Conservation (phyloP, 2,329 filamentous ascomycete species). For the Pseudogymnoascus verrucosus region DNA sequence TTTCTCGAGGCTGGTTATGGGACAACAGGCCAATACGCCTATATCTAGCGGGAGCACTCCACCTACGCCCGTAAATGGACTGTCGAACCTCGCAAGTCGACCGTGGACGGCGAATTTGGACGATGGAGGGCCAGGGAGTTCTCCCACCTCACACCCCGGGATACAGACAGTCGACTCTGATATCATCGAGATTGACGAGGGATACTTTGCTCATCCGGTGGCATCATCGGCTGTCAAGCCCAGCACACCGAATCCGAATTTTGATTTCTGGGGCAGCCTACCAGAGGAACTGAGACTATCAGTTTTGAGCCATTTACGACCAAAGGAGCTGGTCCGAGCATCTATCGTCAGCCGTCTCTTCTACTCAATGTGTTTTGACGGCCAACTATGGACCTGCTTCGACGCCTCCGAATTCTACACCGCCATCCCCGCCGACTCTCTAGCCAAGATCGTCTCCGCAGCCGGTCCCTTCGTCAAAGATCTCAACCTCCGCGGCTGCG, state of each 20-base stretch:
- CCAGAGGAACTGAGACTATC: conserved; percentile 75
- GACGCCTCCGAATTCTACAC: conserved; percentile 82
- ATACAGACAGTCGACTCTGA: conserved; percentile 13
- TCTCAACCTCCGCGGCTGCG: conserved; percentile 82
- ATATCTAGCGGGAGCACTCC: conserved; percentile 23
- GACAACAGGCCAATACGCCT: conserved; percentile 25
- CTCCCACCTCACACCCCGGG: conserved; percentile 13
- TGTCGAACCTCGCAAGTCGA: conserved; percentile 4
- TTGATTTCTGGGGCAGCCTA: conserved; percentile 71
- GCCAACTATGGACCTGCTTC: conserved; percentile 81
- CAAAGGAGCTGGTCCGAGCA: conserved; percentile 71
- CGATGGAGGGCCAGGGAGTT: conserved; percentile 16
- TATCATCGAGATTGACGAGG: conserved; percentile 24
- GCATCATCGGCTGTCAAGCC: conserved; percentile 11
- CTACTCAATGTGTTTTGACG: conserved; percentile 81
- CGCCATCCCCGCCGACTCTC: conserved; percentile 73
- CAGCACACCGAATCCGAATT: conserved; percentile 29
- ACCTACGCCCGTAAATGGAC: not conserved
- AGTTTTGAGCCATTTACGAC: conserved; percentile 66
- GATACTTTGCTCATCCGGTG: conserved; percentile 25
- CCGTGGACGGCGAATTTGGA: not conserved
- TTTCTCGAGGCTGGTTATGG: conserved; percentile 19
- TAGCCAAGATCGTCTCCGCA: conserved; percentile 75
- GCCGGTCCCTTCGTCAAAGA: conserved; percentile 87
- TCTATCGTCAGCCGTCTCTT: conserved; percentile 74